Conservation (phyloP, 257 asterid genomes). For the Solanum okadae region DNA sequence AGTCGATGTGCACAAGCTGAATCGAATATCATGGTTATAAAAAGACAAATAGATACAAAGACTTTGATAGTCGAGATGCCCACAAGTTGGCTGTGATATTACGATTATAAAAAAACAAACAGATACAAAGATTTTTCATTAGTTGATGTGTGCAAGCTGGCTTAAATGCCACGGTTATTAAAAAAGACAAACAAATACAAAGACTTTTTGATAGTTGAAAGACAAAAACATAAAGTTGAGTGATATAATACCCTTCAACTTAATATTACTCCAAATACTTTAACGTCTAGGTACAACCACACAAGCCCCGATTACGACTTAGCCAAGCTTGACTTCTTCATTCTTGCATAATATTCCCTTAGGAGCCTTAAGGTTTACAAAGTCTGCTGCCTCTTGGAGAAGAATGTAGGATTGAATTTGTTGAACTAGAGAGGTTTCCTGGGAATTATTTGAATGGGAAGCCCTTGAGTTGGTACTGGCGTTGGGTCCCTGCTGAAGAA, state of each 20-base stretch:
- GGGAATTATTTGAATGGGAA: slow-evolving; percentile 36
- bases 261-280: too few species aligned
- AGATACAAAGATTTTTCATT: background rate
- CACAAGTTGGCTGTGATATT: background rate
- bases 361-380: background rate
- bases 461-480: slow-evolving; percentile 54
- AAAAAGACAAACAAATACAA: too few species aligned
- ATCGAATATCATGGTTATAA: background rate
- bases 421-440: slow-evolving; percentile 4
- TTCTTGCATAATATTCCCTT: background rate
- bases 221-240: background rate
- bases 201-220: background rate
- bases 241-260: background rate
- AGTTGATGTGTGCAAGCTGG: background rate
- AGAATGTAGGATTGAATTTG: background rate
- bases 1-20: background rate
- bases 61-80: background rate
- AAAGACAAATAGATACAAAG: background rate
- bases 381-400: background rate
- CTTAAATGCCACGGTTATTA: background rate
- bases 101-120: too few species aligned
- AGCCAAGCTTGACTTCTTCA: too few species aligned
- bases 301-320: too few species aligned
- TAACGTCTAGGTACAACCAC: too few species aligned
- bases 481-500: slow-evolving; percentile 38